Evolutionary conservation across 2,329 filamentous ascomycete species (phyloP).

Genomic region (Fusarium mexicanum): DNA sequence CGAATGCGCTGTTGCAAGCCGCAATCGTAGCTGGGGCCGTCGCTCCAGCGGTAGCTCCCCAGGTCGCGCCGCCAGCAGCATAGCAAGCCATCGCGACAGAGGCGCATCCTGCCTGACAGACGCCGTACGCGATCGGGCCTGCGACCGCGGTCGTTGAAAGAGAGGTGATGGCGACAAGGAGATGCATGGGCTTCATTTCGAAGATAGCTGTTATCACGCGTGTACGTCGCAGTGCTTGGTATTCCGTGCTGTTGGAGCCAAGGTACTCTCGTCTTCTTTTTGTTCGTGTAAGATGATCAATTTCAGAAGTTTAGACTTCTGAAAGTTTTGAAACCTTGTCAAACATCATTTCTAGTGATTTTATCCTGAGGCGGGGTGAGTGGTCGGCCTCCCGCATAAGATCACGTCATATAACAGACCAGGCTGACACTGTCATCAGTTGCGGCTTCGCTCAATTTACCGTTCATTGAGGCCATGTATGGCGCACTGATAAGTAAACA

Average conservation of each 20-base stretch:
- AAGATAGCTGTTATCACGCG: not conserved
- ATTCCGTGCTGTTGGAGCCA: not conserved
- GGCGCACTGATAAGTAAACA: no score
- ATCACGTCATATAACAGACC: not conserved
- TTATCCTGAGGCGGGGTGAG: not conserved
- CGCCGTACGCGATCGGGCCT: not conserved
- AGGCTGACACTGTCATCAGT: not conserved
- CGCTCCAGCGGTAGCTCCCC: not conserved
- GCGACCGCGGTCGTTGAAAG: fast-evolving
- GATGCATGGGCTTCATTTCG: not conserved
- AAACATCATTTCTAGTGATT: not conserved
- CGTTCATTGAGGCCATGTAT: no score
- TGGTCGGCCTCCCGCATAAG: not conserved
- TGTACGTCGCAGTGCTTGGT: not conserved
- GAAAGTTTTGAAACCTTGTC: not conserved
- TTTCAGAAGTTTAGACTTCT: not conserved
- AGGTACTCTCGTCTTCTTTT: not conserved
- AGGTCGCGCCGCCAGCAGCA: not conserved
- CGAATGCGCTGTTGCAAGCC: not conserved
- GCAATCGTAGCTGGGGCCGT: not conserved
- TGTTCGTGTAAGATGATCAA: not conserved
- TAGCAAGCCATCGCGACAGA: constrained; percentile 1
- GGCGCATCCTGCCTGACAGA: not conserved
- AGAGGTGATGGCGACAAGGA: fast-evolving
- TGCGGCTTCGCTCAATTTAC: not conserved